Evolutionary conservation across 176 grass and related monocot species (phyloP), one percentile per base, ranked within the genome.

Genomic region (Luzula sylvatica): DNA sequence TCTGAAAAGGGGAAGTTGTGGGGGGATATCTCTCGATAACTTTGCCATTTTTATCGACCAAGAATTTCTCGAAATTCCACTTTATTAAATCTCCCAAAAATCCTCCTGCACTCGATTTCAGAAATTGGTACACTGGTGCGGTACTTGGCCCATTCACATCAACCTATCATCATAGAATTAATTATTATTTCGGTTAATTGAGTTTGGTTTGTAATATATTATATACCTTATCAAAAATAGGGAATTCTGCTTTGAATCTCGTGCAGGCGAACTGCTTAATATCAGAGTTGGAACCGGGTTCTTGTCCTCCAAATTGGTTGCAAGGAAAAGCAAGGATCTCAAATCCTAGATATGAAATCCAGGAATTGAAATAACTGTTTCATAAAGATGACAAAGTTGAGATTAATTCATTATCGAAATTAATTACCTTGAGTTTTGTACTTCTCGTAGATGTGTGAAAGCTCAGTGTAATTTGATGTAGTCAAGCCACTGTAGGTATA

Each of bases 231-330:
- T 98, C 81, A 55, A 90, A 98, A 67, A 98, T 98, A 49, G 92
- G 92, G 62, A 90, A 98, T 73, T 90, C 92, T 61, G 92, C 86
- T 90, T 98, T 98, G 46, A 87, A 98, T 62, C 92, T 90, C 61
- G 92, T 98, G 60, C 92, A 98, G 25, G 92, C 92, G 71, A 98
- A 98, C 42, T 98, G 81, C 24, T 98, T 98, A 60, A 98, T 98
- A 58, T 98, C 85, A 13, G 78, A 28, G 56, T 98, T 98, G 24
- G 86, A 83, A 66, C 86, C 92, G 68, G 92, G 92, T 69, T 98
- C 92, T 77, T 98, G 92, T 42, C 72, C 78, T 24, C 92, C 92
- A 80, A 98, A 98, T 65, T 98, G 92, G 73, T 98, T 98, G 81
- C 86, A 98, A 27, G 92, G 92, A 55, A 98, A 98, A 16, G 92